Conservation (phyloP, 2,329 filamentous ascomycete species). For the Fusarium pseudoanthophilum region DNA sequence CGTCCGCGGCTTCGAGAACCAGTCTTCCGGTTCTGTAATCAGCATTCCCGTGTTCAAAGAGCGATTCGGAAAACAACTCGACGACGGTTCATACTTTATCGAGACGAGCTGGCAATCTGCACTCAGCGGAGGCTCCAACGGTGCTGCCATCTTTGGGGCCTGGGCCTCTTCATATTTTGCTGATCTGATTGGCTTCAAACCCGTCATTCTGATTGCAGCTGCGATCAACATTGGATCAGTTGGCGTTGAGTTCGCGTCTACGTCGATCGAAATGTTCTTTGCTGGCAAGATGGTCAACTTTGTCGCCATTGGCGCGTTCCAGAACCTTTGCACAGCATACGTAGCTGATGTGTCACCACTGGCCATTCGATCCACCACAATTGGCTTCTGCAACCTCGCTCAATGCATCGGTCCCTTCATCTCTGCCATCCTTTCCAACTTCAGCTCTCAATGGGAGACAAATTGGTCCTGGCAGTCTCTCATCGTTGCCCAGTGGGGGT, state of each 20-base stretch:
- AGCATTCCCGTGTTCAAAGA: conserved; percentile 36
- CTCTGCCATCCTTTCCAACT: conserved; percentile 52
- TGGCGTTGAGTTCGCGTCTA: conserved; percentile 46
- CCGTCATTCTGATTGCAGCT: conserved; percentile 22
- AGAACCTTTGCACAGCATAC: conserved; percentile 52
- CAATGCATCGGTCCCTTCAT: conserved; percentile 54
- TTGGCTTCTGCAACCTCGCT: conserved; percentile 53
- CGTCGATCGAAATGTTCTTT: conserved; percentile 46
- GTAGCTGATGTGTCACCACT: conserved; percentile 53
- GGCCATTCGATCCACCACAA: conserved; percentile 50
- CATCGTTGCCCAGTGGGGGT: conserved; percentile 55
- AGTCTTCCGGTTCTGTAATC: conserved; percentile 38
- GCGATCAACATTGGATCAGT: conserved; percentile 46
- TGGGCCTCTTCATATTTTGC: conserved; percentile 41
- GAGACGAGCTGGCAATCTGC: conserved; percentile 47
- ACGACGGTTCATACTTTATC: conserved; percentile 37
- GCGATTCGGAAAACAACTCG: conserved; percentile 28
- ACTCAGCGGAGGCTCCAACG: conserved; percentile 40
- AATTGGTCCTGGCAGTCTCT: conserved; percentile 56
- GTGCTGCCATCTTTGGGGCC: conserved; percentile 40
- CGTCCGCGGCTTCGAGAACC: conserved; percentile 45
- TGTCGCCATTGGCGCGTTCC: conserved; percentile 50
- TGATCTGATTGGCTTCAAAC: conserved; percentile 42
- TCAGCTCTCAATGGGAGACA: conserved; percentile 49
- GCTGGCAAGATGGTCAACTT: conserved; percentile 48